Percentiles rank a stretch among this genome's conserved stretches.
Conservation (phyloP, 2,329 filamentous ascomycete genomes). For the Esteya vermicola region DNA sequence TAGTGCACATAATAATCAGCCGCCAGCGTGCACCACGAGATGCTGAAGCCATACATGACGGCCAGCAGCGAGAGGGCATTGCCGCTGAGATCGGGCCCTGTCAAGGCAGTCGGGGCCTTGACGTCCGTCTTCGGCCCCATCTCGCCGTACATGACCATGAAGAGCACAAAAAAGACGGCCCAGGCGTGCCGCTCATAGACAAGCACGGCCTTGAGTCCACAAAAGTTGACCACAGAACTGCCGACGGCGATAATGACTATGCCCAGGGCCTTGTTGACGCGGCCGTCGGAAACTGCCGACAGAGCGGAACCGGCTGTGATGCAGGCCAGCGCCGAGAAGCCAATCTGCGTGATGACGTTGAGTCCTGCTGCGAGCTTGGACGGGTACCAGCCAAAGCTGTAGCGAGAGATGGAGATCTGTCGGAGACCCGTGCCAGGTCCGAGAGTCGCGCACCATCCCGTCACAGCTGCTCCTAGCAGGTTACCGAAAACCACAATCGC, state of each 20-base stretch:
- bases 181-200: constrained; percentile 35
- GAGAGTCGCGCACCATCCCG: constrained; percentile 34
- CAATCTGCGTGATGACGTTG: constrained; percentile 33
- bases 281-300: constrained; percentile 26
- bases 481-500: constrained; percentile 31
- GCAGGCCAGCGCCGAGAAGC: constrained; percentile 34
- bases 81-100: constrained; percentile 22
- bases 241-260: constrained; percentile 36
- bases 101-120: constrained; percentile 17
- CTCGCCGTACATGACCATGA: constrained; percentile 33
- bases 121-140: constrained; percentile 26
- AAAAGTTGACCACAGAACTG: constrained; percentile 35
- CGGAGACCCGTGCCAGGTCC: constrained; percentile 33
- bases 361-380: constrained; percentile 34
- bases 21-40: constrained; percentile 30
- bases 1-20: constrained; percentile 33
- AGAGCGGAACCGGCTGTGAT: constrained; percentile 36
- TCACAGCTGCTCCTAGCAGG: constrained; percentile 25
- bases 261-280: constrained; percentile 30
- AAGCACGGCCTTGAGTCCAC: constrained; percentile 33
- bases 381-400: constrained; percentile 35
- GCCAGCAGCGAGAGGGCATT: constrained; percentile 26
- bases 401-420: constrained; percentile 34
- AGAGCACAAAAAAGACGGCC: constrained; percentile 31
- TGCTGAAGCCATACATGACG: constrained; percentile 30